Evolutionary conservation across 208 protist genomes (phyloP), one percentile per base, ranked within the genome.

Genomic region (Naegleria fowleri): DNA sequence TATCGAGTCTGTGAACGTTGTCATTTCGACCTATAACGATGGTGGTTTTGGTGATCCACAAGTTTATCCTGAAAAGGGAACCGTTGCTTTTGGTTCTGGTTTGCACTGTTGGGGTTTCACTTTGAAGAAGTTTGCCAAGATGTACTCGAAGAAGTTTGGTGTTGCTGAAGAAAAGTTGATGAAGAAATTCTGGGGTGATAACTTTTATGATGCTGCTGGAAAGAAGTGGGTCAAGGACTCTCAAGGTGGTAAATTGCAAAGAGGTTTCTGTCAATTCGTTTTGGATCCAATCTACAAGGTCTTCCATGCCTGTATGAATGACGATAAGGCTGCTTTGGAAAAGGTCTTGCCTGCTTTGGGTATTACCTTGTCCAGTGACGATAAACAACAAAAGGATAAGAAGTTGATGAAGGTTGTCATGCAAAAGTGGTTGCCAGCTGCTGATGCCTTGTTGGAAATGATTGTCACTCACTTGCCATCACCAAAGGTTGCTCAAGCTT

Each of bases 91-190:
- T 94, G 98, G 98, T 90, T 98, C 98, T 48, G 99, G 99, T 92
- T 96, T 99, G 16, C 99, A 99, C 92, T 98, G 96, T 86, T 99
- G 99, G 98, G 98, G 95, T 86, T 99, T 99, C 97, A 99, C 99
- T 51, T 94, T 99, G 48, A 95, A 93, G 55, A 95, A 97, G 79
- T 99, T 99, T 84, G 97, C 98, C 89, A 87, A 91, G 16, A 97
- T 99, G 84, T 99, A 99, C 93, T 91, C 96, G 36, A 92, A 92
- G 41, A 99, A 99, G 95, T 99, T 99, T 90, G 97, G 97, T 93
- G 93, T 97, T 90, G 94, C 95, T 89, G 93, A 95, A 90, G 83
- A 92, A 86, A 96, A 97, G 93, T 95, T 97, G 93, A 96, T 98
- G 92, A 92, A 96, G 91, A 95, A 96, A 83, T 96, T 99, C 15